phyloP scores from a whole-genome alignment of 768 basidiomycete genomes.

The Macrolepiota fuliginosa region DNA sequence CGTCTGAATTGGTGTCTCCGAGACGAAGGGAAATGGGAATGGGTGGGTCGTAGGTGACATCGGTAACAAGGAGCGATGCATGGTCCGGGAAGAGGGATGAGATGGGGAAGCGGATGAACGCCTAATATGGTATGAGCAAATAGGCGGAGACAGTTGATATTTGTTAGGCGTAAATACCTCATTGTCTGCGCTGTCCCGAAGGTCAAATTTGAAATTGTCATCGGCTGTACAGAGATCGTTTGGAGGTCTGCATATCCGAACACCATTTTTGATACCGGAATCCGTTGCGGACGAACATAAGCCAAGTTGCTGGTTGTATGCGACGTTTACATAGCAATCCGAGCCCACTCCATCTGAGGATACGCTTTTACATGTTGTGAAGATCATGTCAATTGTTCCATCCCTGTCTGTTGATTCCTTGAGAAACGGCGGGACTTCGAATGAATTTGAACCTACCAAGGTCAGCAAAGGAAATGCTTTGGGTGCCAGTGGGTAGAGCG shows the following conservation, averaged over 20 bases:
- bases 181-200: slow-evolving; percentile 49
- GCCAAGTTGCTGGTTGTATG: slow-evolving; percentile 87
- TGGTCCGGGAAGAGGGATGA: slow-evolving; percentile 51
- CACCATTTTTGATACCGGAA: slow-evolving; percentile 45
- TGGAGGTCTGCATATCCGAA: slow-evolving; percentile 67
- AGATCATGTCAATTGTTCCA: slow-evolving; percentile 94
- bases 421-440: background rate
- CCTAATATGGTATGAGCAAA: slow-evolving; percentile 34
- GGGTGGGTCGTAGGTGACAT: slow-evolving; percentile 60
- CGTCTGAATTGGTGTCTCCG: slow-evolving; percentile 91
- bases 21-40: slow-evolving; percentile 77
- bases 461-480: slow-evolving; percentile 85
- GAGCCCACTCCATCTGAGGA: slow-evolving; percentile 66
- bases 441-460: slow-evolving; percentile 53
- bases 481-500: slow-evolving; percentile 70
- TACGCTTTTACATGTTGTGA: slow-evolving; percentile 76
- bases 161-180: slow-evolving; percentile 41
- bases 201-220: slow-evolving; percentile 73
- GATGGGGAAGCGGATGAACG: slow-evolving; percentile 65
- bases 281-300: slow-evolving; percentile 66
- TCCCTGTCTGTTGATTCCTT: slow-evolving; percentile 67
- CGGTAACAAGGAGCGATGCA: slow-evolving; percentile 65
- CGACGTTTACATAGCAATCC: slow-evolving; percentile 85
- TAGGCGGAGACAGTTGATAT: background rate
- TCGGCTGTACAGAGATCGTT: slow-evolving; percentile 83